Evolutionary conservation across 83 land plant genomes (phyloP), one percentile per base, ranked within the genome.

Genomic region (Isoetes engelmannii): DNA sequence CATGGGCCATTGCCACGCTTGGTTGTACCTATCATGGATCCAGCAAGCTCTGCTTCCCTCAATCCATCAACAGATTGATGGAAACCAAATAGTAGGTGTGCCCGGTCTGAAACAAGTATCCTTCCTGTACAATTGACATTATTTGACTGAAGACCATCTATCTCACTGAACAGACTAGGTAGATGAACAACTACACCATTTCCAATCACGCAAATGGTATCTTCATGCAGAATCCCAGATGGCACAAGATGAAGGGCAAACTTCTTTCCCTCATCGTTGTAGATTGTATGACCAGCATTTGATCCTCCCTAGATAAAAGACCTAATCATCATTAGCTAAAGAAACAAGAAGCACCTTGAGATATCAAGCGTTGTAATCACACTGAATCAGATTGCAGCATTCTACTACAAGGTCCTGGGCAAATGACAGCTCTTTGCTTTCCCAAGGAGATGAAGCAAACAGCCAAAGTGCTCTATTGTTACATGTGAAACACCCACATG

Each of bases 211-310:
- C 98, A 92, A 1, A 84, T 43, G 6, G 92, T 80, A 13, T 84
- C 84, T 74, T 81, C 86, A 77, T 92, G 84, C 7, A 92, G 83
- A 44, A 93, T 93, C 10, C 98, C 98, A 5, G 96, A 90, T 1
- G 98, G 98, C 42, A 93, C 86, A 62, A 93, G 89, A 64, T 93
- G 98, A 47, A 93, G 88, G 6, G 98, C 89, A 83, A 87, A 93
- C 73, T 91, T 91, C 73, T 85, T 80, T 4, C 96, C 96, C 73
- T 91, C 89, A 28, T 84, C 53, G 56, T 91, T 85, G 69, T 91
- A 91, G 56, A 91, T 91, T 5, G 98, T 93, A 69, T 93, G 98
- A 13, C 98, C 98, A 61, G 98, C 98, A 81, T 93, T 93, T 59
- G 96, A 84, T 21, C 98, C 98, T 77, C 98, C 97, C 97, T 89